A percentile compares a stretch with the other conserved stretches of the same genome.
phyloP scores from a whole-genome alignment of 1,284 basidiomycete genomes.

The Tylopilus sp. region DNA sequence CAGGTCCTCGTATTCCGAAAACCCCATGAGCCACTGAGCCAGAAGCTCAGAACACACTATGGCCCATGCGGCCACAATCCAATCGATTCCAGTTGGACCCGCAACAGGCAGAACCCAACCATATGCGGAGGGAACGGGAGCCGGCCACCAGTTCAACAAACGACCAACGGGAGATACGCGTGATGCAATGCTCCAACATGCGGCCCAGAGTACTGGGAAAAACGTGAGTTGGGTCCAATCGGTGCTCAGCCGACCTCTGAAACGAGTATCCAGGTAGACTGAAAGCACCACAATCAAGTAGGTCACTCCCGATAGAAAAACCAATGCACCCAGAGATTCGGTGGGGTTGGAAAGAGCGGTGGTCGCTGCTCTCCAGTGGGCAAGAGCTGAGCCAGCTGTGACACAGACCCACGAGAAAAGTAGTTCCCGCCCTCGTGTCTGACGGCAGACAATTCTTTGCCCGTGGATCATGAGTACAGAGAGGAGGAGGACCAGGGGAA shows the following conservation, averaged over 20 bases:
- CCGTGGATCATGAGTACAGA: conserved; percentile 49
- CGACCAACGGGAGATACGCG: conserved; percentile 61
- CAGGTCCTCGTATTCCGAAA: conserved; percentile 15
- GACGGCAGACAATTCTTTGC: conserved; percentile 40
- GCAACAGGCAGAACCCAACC: conserved; percentile 55
- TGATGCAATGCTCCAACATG: conserved; percentile 51
- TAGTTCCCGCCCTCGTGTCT: conserved; percentile 32
- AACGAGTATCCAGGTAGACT: conserved; percentile 39
- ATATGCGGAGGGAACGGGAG: conserved; percentile 53
- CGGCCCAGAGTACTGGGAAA: conserved; percentile 69
- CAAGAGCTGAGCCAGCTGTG: conserved; percentile 44
- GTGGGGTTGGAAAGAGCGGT: conserved; percentile 53
- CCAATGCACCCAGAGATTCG: conserved; percentile 46
- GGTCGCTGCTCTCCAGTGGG: conserved; percentile 47
- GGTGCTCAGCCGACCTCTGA: conserved; percentile 30
- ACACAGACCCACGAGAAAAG: conserved; percentile 41
- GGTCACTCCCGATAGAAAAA: conserved; percentile 42
- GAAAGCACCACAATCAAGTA: conserved; percentile 35
- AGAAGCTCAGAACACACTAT: conserved; percentile 54
- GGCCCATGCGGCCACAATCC: conserved; percentile 68
- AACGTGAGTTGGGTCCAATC: conserved; percentile 46
- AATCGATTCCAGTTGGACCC: conserved; percentile 62
- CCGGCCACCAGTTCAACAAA: conserved; percentile 58
- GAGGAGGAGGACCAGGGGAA: conserved; percentile 48
- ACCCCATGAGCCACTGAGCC: conserved; percentile 52